Evolutionary conservation across 2,329 filamentous ascomycete genomes (phyloP), one percentile per base, ranked within the genome.

Genomic region (Ilyonectria robusta): DNA sequence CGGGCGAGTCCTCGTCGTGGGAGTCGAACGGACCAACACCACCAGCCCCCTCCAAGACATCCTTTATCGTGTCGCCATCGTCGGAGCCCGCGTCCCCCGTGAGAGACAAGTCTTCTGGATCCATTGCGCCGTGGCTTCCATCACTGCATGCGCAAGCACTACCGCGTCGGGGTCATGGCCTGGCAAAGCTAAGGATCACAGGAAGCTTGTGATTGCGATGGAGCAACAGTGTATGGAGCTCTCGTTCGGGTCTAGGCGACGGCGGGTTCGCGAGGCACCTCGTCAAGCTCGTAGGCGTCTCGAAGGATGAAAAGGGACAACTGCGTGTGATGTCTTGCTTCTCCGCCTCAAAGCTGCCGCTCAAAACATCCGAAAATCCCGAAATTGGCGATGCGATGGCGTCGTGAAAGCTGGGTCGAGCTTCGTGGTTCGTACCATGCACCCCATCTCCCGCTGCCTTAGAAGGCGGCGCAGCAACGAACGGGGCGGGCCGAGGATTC

Each of bases 91-190:
- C 76, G 68, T 82, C 81, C 75, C 79, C 80, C 50, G 78, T 70
- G 48, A 81, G 79, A 77, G 82, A 78, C 71, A 81, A 78, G 72
- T 87, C 83, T 80, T 84, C 78, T 78, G 81, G 75, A 75, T 87
- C 84, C 86, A 88, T 87, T 80, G 76, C 82, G 77, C 79, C 78
- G 72, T 71, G 76, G 67, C 67, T 79, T 81, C 81, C 81, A 83
- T 82, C 77, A 81, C 80, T 73, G 63, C 72, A 70, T 75, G 67
- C 66, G 66, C 66, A 76, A 73, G 59, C 46, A 74, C 73, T 76
- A 76, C 68, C 69, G 72, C 63, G 69, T 72, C 62, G 65, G 48
- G 69, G 53, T 70, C 75, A 76, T 76, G 73, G 62, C 75, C 76
- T 65, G 70, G 73, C 65, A 70, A 68, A 67, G 65, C 53, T 61